phyloP scores from a whole-genome alignment of 441 rosid species.

The Croton laevigatus region DNA sequence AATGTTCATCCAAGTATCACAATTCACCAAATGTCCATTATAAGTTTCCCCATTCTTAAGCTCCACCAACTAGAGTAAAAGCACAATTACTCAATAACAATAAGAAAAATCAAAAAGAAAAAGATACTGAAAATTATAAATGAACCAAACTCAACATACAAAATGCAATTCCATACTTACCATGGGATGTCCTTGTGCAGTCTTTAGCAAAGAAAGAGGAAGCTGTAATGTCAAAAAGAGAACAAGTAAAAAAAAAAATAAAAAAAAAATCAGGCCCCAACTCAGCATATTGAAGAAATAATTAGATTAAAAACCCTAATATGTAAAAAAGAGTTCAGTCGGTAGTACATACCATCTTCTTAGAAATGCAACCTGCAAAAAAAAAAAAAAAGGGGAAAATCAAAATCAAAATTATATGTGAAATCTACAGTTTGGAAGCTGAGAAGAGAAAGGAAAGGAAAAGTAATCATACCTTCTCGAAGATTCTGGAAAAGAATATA shows the following conservation, averaged over 20 bases:
- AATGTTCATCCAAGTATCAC: constrained; percentile 89
- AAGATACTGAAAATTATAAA: not conserved
- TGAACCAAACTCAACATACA: not conserved
- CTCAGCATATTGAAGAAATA: not conserved
- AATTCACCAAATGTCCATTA: constrained; percentile 80
- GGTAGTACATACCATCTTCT: constrained; percentile 5
- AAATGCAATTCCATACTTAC: not conserved
- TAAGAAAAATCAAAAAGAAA: no score
- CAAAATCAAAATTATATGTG: not conserved
- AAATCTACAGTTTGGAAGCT: not conserved
- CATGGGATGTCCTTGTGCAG: not conserved
- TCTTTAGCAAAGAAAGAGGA: constrained; percentile 3
- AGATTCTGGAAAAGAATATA: not conserved
- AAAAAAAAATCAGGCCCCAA: not conserved
- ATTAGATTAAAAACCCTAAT: not conserved
- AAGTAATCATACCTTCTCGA: not conserved
- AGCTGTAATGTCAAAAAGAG: not conserved
- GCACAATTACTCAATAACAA: not conserved
- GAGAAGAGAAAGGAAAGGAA: not conserved
- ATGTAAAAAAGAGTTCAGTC: not conserved
- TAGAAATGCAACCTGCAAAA: not conserved
- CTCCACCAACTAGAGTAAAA: constrained; percentile 53
- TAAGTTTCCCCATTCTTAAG: constrained; percentile 86
- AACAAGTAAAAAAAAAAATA: not conserved
- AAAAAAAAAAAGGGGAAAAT: no score